Base-by-base conservation (phyloP, 2,329 filamentous ascomycete genomes). In the Xylariaceae sp. region DNA sequence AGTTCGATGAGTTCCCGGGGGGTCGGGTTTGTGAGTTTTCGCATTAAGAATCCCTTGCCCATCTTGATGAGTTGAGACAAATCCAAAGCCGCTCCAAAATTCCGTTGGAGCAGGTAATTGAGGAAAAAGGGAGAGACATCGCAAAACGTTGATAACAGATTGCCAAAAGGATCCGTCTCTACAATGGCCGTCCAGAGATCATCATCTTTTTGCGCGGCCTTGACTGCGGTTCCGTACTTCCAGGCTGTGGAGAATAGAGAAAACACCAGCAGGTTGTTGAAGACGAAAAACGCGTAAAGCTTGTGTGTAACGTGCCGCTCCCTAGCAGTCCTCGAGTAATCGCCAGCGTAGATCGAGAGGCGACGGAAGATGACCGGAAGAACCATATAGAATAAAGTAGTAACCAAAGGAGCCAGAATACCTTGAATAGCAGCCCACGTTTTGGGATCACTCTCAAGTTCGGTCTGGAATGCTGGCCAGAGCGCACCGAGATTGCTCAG, bases 231-330 rank as follows among this genome's bases (percentile, higher is more conserved):
- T 5, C 89, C 74, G 60, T 90, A 91, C 2, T 75, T 74, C 82
- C 57, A 59, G n/a, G 57, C 55, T 5, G 57, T 53, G 5, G 55
- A 58, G 32, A 96, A 96, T 11, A 95, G 75, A 11, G 90, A 95
- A 68, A 96, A 96, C 48, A 96, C 84, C 56, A 96, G 75, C 47
- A 97, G 71, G 64, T 96, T 96, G 77, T 97, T 97, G 76, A 97
- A 89, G 45, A 96, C 80, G 68, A 96, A 96, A 73, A 97, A 97
- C 15, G 87, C 80, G 70, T 94, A 97, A 2, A 97, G 77, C 68
- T 94, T 94, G 56, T 83, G 83, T 51, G 91, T 78, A 44, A 96
- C 92, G 68, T 96, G 91, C 32, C 89, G 79, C 66, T 97, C 92
- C 48, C 92, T 82, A 18, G 89, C 87, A 1, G 89, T 95, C 70